A percentile compares a stretch with the other conserved stretches of the same genome.
Conservation (phyloP, 169 alveolate species). For the Babesia caballi region DNA sequence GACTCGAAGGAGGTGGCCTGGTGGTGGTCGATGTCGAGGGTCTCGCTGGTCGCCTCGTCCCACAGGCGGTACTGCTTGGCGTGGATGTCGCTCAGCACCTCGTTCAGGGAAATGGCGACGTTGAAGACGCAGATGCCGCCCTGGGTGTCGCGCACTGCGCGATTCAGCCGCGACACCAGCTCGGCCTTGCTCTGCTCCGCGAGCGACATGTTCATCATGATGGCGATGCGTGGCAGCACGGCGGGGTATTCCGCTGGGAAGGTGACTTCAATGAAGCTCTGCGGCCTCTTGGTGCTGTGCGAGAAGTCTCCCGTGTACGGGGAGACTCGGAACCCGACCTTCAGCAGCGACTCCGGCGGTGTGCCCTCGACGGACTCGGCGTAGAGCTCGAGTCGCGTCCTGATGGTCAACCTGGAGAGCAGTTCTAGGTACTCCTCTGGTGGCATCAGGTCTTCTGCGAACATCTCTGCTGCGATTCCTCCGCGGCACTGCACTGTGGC, state of each 20-base stretch:
- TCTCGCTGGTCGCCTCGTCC: slow-evolving; percentile 45
- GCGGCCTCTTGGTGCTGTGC: background rate
- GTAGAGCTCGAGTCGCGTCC: slow-evolving; percentile 32
- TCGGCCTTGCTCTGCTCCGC: background rate
- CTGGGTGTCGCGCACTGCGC: background rate
- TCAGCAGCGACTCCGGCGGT: slow-evolving; percentile 7
- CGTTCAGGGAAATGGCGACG: slow-evolving; percentile 25
- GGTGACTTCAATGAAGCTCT: slow-evolving; percentile 54
- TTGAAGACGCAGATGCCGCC: slow-evolving; percentile 50
- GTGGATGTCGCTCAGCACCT: slow-evolving; percentile 14
- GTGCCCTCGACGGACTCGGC: background rate
- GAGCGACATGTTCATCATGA: slow-evolving; percentile 48
- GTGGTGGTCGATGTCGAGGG: slow-evolving; percentile 12
- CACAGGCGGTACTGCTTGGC: slow-evolving; percentile 36
- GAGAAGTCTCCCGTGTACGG: slow-evolving; percentile 24
- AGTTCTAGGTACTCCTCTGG: slow-evolving; percentile 21
- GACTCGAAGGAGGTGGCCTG: background rate
- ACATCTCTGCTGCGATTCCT: slow-evolving; percentile 2
- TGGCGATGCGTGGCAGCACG: slow-evolving; percentile 17
- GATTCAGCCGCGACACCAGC: background rate
- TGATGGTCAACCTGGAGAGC: background rate
- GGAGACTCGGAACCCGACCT: slow-evolving; percentile 36
- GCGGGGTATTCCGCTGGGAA: slow-evolving; percentile 52
- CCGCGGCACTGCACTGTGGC: slow-evolving; percentile 29
- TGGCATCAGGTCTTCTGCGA: slow-evolving; percentile 50